Conservation (phyloP, 805 yeast genomes). For the Candida odintsovae region DNA sequence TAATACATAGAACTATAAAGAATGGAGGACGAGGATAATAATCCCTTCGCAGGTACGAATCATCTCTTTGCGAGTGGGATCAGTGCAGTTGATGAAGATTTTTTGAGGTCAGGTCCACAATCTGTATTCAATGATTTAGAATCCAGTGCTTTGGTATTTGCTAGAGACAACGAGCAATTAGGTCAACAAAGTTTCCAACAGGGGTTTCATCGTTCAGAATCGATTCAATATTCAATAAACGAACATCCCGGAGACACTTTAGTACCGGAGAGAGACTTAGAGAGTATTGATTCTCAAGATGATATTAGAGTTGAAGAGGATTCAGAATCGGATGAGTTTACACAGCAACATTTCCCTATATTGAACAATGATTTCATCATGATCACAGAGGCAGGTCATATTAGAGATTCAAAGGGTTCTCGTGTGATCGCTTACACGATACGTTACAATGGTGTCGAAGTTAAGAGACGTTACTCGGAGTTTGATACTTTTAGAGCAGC, state of each 20-base stretch:
- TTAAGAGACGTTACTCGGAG: constrained; percentile 84
- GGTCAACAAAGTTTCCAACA: no score
- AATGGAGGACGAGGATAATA: constrained; percentile 27
- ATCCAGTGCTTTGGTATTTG: constrained; percentile 1
- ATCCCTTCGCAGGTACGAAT: constrained; percentile 26
- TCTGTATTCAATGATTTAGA: constrained; percentile 1
- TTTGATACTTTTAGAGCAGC: constrained; percentile 76
- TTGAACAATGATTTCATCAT: background rate
- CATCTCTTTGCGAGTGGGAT: constrained; percentile 22
- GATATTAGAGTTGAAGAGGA: constrained; percentile 2
- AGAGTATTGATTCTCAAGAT: background rate
- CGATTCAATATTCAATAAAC: background rate
- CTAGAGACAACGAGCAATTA: background rate
- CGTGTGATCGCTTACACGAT: constrained; percentile 74
- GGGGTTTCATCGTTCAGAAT: background rate
- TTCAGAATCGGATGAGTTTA: background rate
- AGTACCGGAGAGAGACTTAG: no score
- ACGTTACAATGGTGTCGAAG: constrained; percentile 43
- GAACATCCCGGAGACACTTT: background rate
- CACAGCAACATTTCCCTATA: background rate
- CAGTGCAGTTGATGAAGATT: constrained; percentile 2
- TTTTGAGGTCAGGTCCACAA: background rate
- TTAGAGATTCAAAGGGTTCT: constrained; percentile 56
- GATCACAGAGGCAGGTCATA: constrained; percentile 62
- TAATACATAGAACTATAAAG: no score